A percentile compares a stretch with the other conserved stretches of the same genome.
phyloP scores from a whole-genome alignment of 805 yeast genomes.

The Candida ascalaphidarum region DNA sequence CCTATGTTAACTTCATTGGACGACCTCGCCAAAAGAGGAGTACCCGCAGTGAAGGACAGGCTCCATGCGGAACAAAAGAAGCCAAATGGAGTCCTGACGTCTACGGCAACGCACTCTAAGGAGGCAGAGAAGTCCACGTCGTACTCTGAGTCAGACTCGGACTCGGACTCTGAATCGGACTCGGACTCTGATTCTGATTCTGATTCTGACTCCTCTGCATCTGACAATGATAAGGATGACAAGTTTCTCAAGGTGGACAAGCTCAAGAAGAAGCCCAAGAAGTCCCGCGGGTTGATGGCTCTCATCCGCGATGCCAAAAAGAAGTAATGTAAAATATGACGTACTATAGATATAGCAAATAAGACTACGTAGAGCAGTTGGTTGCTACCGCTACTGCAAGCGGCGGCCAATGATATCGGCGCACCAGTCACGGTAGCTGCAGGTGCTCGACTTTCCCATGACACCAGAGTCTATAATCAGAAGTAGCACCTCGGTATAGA shows the following conservation, averaged over 20 bases:
- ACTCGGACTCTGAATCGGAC: slow-evolving; percentile 3
- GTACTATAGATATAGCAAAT: too few relatives aligned
- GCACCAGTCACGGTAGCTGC: slow-evolving; percentile 22
- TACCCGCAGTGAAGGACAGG: background rate
- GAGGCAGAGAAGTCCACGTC: slow-evolving; percentile 6
- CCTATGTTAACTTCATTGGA: background rate
- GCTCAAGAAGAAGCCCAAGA: background rate
- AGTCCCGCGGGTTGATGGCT: background rate
- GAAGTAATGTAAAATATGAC: too few relatives aligned
- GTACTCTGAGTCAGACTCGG: slow-evolving; percentile 4
- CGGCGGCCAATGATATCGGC: slow-evolving; percentile 20
- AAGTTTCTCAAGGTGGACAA: background rate
- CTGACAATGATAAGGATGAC: background rate
- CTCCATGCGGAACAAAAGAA: background rate
- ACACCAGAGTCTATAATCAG: slow-evolving; percentile 13
- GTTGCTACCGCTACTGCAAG: too few relatives aligned
- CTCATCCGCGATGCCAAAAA: background rate
- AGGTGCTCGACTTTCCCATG: slow-evolving; percentile 3
- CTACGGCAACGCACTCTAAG: background rate
- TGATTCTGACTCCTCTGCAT: slow-evolving; percentile 2
- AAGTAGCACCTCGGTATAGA: slow-evolving; percentile 21
- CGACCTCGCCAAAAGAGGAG: background rate
- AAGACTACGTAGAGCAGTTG: too few relatives aligned
- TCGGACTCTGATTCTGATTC: slow-evolving; percentile 6
- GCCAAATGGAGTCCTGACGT: background rate